Conservation (phyloP, 371 early-diverging fungal genomes). For the Choanephora cucurbitarum region DNA sequence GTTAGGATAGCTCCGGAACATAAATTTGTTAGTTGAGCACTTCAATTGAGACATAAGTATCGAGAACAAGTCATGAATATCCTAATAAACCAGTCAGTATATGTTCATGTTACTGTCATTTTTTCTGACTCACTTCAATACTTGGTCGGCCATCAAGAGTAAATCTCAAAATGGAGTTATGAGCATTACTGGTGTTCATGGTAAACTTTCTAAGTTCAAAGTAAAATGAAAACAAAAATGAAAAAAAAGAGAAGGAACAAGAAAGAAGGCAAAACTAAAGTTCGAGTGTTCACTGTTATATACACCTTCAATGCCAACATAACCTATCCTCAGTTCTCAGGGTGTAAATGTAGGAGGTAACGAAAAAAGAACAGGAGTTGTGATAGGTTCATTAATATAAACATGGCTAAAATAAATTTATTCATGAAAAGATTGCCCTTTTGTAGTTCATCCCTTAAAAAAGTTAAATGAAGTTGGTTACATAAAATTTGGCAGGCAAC, state of each 20-base stretch:
- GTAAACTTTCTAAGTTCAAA: neutral
- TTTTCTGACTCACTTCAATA: slow-evolving; percentile 24
- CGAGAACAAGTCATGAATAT: slow-evolving; percentile 27
- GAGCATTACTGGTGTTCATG: slow-evolving; percentile 9
- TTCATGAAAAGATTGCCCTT: neutral
- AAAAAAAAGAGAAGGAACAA: neutral
- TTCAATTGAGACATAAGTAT: slow-evolving; percentile 12
- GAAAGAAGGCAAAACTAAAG: too few relatives aligned
- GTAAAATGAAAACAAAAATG: neutral
- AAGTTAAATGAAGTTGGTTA: too few relatives aligned
- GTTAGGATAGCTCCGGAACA: slow-evolving; percentile 42
- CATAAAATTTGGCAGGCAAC: too few relatives aligned
- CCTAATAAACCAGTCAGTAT: slow-evolving; percentile 14
- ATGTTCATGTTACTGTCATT: neutral
- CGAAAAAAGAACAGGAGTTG: neutral
- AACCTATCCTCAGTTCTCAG: too few relatives aligned
- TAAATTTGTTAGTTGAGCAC: slow-evolving; percentile 24
- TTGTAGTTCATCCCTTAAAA: too few relatives aligned
- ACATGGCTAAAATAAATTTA: neutral
- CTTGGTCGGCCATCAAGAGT: slow-evolving; percentile 39
- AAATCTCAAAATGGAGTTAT: slow-evolving; percentile 35
- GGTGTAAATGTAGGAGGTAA: too few relatives aligned
- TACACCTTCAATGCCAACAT: too few relatives aligned
- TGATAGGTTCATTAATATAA: neutral
- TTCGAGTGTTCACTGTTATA: too few relatives aligned